These are phyloP conservation scores for Candida montana DNA, from an alignment of 805 yeast species.

Conservation along the genomic window DNA sequence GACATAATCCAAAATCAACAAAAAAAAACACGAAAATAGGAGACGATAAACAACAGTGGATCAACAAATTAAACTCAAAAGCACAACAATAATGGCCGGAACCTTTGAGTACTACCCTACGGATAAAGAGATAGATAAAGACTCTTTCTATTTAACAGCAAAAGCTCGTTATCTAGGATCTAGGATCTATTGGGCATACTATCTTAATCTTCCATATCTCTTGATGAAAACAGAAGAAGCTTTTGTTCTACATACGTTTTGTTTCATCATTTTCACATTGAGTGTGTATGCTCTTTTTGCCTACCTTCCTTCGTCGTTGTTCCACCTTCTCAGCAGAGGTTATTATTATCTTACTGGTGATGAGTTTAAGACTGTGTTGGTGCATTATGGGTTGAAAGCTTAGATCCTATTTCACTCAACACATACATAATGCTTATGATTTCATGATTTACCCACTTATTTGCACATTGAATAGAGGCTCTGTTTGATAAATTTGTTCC, in stretches of 20 bases:
- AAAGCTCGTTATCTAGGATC: conserved; percentile 26
- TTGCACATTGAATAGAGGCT: too few species aligned
- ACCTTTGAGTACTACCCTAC: conserved; percentile 27
- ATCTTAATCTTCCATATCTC: conserved; percentile 39
- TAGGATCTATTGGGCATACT: conserved; percentile 38
- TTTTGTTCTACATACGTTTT: conserved; percentile 33
- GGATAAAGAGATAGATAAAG: conserved; percentile 22
- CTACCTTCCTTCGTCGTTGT: conserved; percentile 24
- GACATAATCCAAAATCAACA: too few species aligned
- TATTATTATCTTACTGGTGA: conserved; percentile 31
- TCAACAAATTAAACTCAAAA: not conserved
- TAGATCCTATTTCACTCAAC: not conserved
- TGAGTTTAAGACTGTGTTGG: conserved; percentile 21
- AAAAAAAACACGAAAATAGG: too few species aligned
- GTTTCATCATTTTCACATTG: conserved; percentile 32
- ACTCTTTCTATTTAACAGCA: conserved; percentile 21
- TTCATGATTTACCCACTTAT: too few species aligned
- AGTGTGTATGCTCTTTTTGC: conserved; percentile 34
- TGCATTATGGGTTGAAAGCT: conserved; percentile 14
- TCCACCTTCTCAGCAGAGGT: conserved; percentile 23
- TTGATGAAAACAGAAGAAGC: conserved; percentile 39
- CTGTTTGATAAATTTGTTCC: too few species aligned
- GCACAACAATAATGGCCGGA: conserved; percentile 19
- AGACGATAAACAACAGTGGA: too few species aligned
- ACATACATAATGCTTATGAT: not conserved